Conservation (phyloP, 1,284 basidiomycete species). For the Puccinia novopanici region DNA sequence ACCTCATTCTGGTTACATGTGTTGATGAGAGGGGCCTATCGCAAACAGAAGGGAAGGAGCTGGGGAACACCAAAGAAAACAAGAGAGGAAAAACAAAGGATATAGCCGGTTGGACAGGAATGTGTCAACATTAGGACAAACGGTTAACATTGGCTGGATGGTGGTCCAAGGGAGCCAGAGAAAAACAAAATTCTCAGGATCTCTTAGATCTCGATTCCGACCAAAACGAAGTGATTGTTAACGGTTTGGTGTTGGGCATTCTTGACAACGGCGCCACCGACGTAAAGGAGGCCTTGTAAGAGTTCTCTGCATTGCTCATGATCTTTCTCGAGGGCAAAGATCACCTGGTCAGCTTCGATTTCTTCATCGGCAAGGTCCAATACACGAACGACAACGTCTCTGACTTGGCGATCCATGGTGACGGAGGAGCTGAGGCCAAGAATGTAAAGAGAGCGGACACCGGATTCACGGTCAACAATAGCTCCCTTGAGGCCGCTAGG, state of each 20-base stretch:
- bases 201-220: conserved; percentile 44
- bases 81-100: not conserved
- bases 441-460: conserved; percentile 40
- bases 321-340: conserved; percentile 45
- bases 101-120: not conserved
- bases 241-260: conserved; percentile 32
- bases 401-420: not conserved
- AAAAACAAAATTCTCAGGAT: not conserved
- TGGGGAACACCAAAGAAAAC: not conserved
- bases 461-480: conserved; percentile 34
- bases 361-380: conserved; percentile 47
- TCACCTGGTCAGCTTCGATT: conserved; percentile 44
- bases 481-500: conserved; percentile 38
- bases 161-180: no score
- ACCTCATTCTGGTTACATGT: no score
- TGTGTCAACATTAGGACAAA: not conserved
- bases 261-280: conserved; percentile 40
- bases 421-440: conserved; percentile 29
- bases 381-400: conserved; percentile 25
- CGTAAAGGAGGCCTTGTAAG: conserved; percentile 47
- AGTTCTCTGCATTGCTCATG: conserved; percentile 36
- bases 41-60: not conserved
- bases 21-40: no score
- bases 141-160: not conserved
- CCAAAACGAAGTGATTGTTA: conserved; percentile 31